Conservation (phyloP, 495 filamentous ascomycete genomes). For the Parmelia sp. region DNA sequence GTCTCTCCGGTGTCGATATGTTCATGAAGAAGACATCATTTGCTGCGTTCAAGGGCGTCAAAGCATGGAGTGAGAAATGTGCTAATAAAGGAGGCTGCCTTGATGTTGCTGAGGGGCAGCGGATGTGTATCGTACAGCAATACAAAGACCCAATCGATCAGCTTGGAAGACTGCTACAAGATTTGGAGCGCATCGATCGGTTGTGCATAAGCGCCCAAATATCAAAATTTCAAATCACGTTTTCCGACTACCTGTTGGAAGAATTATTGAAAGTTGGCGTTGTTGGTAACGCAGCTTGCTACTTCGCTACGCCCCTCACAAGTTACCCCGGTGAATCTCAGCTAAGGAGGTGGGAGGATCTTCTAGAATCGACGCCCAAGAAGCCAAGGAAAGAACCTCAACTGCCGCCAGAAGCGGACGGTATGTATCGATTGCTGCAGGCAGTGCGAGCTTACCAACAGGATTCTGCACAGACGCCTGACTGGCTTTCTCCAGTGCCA, state of each 20-base stretch:
- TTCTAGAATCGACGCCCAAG: not conserved
- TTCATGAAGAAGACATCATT: constrained; percentile 16
- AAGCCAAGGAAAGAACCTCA: not conserved
- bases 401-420: constrained; percentile 15
- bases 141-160: constrained; percentile 19
- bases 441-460: constrained; percentile 11
- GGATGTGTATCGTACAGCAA: constrained; percentile 16
- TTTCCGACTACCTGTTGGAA: constrained; percentile 15
- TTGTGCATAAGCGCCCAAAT: constrained; percentile 8
- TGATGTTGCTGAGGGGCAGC: constrained; percentile 9
- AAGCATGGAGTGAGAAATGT: constrained; percentile 13
- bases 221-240: not conserved
- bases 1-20: constrained; percentile 16
- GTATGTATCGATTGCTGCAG: constrained; percentile 18
- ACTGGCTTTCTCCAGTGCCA: constrained; percentile 5
- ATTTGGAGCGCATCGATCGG: constrained; percentile 11
- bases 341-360: constrained; percentile 4
- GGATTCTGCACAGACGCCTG: not conserved
- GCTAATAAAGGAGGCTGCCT: constrained; percentile 2
- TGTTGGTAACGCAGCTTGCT: constrained; percentile 4
- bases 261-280: constrained; percentile 5
- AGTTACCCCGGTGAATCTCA: not conserved
- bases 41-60: constrained; percentile 18
- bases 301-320: not conserved
- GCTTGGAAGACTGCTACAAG: constrained; percentile 16